Percentiles rank a stretch among this genome's conserved stretches.
These are phyloP conservation scores for Tylopilus intermedius DNA, from an alignment of 768 basidiomycete species.

Conservation along the genomic window DNA sequence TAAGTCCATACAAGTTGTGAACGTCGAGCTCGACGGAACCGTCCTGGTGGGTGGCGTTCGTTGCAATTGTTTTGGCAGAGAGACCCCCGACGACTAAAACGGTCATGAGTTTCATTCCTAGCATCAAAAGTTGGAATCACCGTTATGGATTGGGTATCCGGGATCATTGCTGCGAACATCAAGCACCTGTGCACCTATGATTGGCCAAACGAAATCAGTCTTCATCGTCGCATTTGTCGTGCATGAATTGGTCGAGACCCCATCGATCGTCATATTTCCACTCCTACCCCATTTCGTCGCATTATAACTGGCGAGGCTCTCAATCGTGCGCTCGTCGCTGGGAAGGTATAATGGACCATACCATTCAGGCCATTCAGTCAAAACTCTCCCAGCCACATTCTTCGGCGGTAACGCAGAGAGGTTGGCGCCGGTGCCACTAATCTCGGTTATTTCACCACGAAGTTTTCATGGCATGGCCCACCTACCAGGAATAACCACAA, in stretches of 20 bases:
- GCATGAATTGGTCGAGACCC: conserved; percentile 46
- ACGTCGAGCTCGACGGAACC: conserved; percentile 59
- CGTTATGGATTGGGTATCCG: conserved; percentile 70
- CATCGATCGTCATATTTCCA: conserved; percentile 68
- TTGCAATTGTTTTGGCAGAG: conserved; percentile 51
- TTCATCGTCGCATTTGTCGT: conserved; percentile 8
- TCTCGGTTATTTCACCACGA: neutral
- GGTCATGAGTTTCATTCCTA: neutral
- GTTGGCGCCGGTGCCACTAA: conserved; percentile 47
- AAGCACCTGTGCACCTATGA: conserved; percentile 41
- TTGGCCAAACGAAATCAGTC: conserved; percentile 30
- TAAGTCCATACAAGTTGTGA: conserved; percentile 65
- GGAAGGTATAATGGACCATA: conserved; percentile 15
- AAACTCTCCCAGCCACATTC: conserved; percentile 2
- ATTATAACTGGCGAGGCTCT: conserved; percentile 52
- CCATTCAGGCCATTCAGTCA: conserved; percentile 54
- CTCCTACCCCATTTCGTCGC: conserved; percentile 56
- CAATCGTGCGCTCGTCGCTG: neutral
- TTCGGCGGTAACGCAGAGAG: conserved; percentile 39
- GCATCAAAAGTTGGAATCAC: conserved; percentile 27
- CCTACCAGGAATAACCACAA: conserved; percentile 54
- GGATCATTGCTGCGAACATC: conserved; percentile 49
- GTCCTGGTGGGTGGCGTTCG: conserved; percentile 62
- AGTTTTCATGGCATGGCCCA: neutral
- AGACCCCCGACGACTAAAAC: conserved; percentile 46